Conservation (phyloP, 768 basidiomycete species). For the Fomitopsis pulvina region DNA sequence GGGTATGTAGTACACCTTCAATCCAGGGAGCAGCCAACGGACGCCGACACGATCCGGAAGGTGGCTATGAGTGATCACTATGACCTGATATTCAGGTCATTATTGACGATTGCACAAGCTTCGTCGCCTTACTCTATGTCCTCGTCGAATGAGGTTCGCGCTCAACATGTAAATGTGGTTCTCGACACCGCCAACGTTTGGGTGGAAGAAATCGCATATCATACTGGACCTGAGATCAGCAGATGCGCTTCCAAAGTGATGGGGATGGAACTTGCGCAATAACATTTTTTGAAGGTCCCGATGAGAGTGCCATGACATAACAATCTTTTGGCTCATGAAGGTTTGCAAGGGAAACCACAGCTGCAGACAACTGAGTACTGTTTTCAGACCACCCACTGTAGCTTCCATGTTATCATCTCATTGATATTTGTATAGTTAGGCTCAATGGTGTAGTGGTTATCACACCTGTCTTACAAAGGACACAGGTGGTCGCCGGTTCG, state of each 20-base stretch:
- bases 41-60: slow-evolving; percentile 80
- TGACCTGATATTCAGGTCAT: slow-evolving; percentile 49
- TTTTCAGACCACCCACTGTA: slow-evolving; percentile 2
- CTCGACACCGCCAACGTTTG: slow-evolving; percentile 92
- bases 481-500: slow-evolving; percentile 24
- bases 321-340: neutral
- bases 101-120: neutral
- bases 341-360: too few relatives aligned
- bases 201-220: slow-evolving; percentile 97
- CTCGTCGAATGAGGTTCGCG: slow-evolving; percentile 70
- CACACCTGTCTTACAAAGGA: slow-evolving; percentile 21
- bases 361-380: too few relatives aligned
- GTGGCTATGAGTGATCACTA: slow-evolving; percentile 92
- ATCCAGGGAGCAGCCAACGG: slow-evolving; percentile 77
- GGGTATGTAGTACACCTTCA: slow-evolving; percentile 95
- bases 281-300: neutral
- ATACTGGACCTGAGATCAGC: slow-evolving; percentile 44
- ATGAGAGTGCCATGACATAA: neutral
- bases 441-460: slow-evolving; percentile 24
- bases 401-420: neutral
- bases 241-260: too few relatives aligned
- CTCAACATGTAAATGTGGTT: slow-evolving; percentile 93
- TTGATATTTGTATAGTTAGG: neutral
- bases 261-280: slow-evolving; percentile 7
- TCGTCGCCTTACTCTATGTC: slow-evolving; percentile 66